Percentiles rank a stretch among this genome's conserved stretches.
phyloP scores from a whole-genome alignment of 1,284 basidiomycete species.

The Leccinum solheimii region DNA sequence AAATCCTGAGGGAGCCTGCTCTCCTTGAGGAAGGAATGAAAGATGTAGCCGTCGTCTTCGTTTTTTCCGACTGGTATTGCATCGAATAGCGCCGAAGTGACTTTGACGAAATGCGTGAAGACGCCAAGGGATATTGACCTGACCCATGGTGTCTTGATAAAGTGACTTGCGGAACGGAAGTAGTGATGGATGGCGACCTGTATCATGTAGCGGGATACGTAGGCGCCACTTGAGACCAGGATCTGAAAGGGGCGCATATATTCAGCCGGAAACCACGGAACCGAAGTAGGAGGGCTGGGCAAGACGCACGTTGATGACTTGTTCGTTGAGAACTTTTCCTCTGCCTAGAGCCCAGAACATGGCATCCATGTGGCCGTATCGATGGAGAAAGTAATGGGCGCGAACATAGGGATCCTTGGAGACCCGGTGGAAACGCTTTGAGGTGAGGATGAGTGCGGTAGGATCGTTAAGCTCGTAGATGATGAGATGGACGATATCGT shows the following conservation, averaged over 20 bases:
- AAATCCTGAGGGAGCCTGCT: conserved; percentile 55
- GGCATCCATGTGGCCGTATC: conserved; percentile 67
- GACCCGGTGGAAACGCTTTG: conserved; percentile 59
- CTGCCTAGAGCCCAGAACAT: conserved; percentile 69
- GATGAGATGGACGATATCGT: conserved; percentile 71
- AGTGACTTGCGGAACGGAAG: conserved; percentile 67
- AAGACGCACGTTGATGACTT: conserved; percentile 65
- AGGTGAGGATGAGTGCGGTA: conserved; percentile 53
- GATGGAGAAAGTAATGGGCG: conserved; percentile 70
- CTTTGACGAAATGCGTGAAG: conserved; percentile 61
- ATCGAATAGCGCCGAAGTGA: conserved; percentile 57
- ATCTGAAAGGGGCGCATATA: conserved; percentile 47
- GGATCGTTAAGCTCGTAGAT: conserved; percentile 71
- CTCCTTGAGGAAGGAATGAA: conserved; percentile 64
- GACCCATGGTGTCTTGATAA: conserved; percentile 72
- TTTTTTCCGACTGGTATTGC: conserved; percentile 67
- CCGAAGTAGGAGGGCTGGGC: not conserved
- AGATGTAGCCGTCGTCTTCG: conserved; percentile 70
- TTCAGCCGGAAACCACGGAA: conserved; percentile 10
- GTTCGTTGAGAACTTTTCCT: conserved; percentile 61
- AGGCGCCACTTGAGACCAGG: conserved; percentile 68
- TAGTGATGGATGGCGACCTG: conserved; percentile 76
- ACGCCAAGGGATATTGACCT: conserved; percentile 58
- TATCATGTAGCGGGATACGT: conserved; percentile 72
- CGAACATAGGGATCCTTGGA: conserved; percentile 72